Base-by-base conservation (phyloP, 2,329 filamentous ascomycete genomes). In the Fusarium nematophilum region DNA sequence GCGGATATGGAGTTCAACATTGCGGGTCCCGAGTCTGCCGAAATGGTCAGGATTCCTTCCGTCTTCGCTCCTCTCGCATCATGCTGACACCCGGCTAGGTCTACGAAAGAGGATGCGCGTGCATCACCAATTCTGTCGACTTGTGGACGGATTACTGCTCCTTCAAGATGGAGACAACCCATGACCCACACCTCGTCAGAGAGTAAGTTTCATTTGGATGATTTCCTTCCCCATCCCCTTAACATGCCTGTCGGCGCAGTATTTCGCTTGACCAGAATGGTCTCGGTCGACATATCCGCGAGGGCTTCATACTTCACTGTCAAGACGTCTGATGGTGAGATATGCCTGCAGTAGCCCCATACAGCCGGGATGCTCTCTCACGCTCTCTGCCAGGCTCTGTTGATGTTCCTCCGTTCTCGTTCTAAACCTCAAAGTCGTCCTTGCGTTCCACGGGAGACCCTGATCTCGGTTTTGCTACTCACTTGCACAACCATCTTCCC, bases 1-100 rank as follows among this genome's bases (percentile, higher is more conserved):
- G 95, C 95, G 71, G 94, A 98, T 71, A 84, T 96, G 62, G 95
- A 99, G 73, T 99, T 99, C 79, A 93, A 93, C 44, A 97, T 99
- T 64, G 93, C 93, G 5, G 95, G 95, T 14, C 96, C 95, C 5
- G 95, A 99, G 80, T 94, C 94, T 36, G 95, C 95, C 48, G 95
- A 98, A 76, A 96, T 97, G 90, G 93, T 97, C 76, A 71, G 84
- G 62, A 27, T n/a, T 13, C 30, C 29, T 5, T n/a, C n/a, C n/a
- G n/a, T 46, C 48, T 14, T 29, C 31, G 11, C 30, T 40, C 27
- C 21, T 10, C 26, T 30, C 23, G 46, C 26, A 49, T 29, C 21
- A 29, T 11, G 34, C 42, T 64, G 56, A 71, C 57, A 18, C 13
- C 25, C 14, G 14, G n/a, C 25, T 68, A 96, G 92, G 89, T 97